Base-by-base conservation (phyloP, 495 filamentous ascomycete species). In the Geopyxis carbonaria region DNA sequence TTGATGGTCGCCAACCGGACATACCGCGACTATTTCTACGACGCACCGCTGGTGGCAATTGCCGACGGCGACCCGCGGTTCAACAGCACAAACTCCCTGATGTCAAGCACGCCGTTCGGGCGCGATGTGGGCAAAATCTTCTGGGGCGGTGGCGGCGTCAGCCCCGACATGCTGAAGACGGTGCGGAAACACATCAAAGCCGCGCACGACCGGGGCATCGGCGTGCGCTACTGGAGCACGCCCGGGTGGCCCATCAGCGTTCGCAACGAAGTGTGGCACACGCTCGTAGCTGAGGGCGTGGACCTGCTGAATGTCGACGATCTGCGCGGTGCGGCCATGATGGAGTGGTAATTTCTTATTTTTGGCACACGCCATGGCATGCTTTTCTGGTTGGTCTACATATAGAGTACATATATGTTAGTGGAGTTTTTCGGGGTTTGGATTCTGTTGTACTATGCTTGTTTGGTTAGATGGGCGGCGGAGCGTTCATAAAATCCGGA, bases 301-400 rank as follows among this genome's bases (percentile, higher is more conserved):
- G 72, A 75, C 39, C 58, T 85, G 25, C 58, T 91, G 37, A 89
- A 86, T 60, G 80, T 73, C 1, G 81, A 91, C 61, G 80, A 89
- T 57, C 48, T 92, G 28, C 60, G 68, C 47, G 38, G 38, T 10
- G 47, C 47, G 4, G 24, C 44, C 10, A 35, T 24, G 22, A 15
- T 43, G 13, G 27, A 43, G 22, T 50, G 47, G 47, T 50, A 16
- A 33, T n/a, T n/a, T n/a, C n/a, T n/a, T n/a, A n/a, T n/a, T n/a
- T n/a, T n/a, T n/a, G n/a, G n/a, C n/a, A n/a, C n/a, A n/a, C n/a
- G n/a, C n/a, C n/a, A n/a, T n/a, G n/a, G n/a, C n/a, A n/a, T n/a
- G n/a, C n/a, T n/a, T n/a, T n/a, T n/a, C n/a, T n/a, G n/a, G n/a
- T n/a, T n/a, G n/a, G n/a, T n/a, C n/a, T n/a, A n/a, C n/a, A n/a